Conservation (phyloP, 441 rosid species). For the Lepidium campestre region DNA sequence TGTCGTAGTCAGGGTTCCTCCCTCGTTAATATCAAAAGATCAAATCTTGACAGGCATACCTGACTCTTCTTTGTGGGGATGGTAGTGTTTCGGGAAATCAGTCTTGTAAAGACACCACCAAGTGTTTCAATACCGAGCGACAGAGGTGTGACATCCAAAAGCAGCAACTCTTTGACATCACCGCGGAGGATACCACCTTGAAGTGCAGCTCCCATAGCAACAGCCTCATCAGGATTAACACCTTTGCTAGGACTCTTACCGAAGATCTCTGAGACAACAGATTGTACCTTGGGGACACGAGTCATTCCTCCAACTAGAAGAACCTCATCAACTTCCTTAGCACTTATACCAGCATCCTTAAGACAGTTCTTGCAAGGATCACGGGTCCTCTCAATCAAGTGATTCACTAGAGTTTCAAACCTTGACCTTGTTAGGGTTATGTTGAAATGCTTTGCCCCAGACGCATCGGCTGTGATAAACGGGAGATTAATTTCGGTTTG, state of each 20-base stretch:
- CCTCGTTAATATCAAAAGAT: neutral
- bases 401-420: constrained; percentile 64
- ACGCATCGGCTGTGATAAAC: constrained; percentile 83
- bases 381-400: constrained; percentile 82
- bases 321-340: constrained; percentile 86
- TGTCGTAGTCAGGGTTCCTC: neutral
- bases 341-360: constrained; percentile 79
- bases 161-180: constrained; percentile 86
- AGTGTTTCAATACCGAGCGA: constrained; percentile 97
- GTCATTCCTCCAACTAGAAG: constrained; percentile 98
- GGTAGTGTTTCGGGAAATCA: constrained; percentile 83
- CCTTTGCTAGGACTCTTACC: constrained; percentile 93
- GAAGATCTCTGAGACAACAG: constrained; percentile 68
- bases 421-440: constrained; percentile 78
- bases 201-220: constrained; percentile 94
- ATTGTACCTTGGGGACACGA: constrained; percentile 92
- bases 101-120: constrained; percentile 86
- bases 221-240: constrained; percentile 97
- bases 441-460: constrained; percentile 90
- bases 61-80: constrained; percentile 98
- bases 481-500: constrained; percentile 95
- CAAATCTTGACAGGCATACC: constrained; percentile 33
- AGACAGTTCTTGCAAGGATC: constrained; percentile 79
- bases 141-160: constrained; percentile 88
- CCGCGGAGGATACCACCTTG: constrained; percentile 98